Conservation (phyloP, 768 basidiomycete genomes). For the Calocera cornea region DNA sequence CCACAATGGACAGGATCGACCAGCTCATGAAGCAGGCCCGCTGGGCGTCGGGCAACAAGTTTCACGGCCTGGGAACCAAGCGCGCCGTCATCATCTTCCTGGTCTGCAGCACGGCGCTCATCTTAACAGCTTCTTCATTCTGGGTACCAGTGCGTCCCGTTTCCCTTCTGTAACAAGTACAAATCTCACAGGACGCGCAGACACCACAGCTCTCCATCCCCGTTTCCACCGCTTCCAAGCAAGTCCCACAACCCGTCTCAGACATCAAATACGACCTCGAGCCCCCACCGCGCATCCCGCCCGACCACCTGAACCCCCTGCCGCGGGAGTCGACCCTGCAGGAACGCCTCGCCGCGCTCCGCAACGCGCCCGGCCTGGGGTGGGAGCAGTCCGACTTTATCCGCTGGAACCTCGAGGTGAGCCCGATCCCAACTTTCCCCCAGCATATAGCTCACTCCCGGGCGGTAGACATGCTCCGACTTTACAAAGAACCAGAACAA, state of each 20-base stretch:
- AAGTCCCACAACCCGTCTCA: not conserved
- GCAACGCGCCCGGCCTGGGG: constrained; percentile 22
- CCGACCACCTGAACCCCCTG: constrained; percentile 17
- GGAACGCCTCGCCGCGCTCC: constrained; percentile 24
- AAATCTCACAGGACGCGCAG: not conserved
- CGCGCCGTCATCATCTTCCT: not conserved
- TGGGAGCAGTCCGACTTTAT: constrained; percentile 25
- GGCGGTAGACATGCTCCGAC: constrained; percentile 14
- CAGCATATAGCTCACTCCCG: not conserved
- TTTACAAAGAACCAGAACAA: constrained; percentile 23
- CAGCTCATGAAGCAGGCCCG: not conserved
- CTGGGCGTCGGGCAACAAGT: not conserved
- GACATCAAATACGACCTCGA: not conserved
- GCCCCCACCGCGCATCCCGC: constrained; percentile 3
- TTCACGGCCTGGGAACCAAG: not conserved
- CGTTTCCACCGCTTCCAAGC: not conserved
- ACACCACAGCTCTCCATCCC: not conserved
- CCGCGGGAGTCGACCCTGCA: constrained; percentile 23
- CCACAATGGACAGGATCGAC: not conserved
- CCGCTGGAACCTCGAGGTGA: constrained; percentile 24
- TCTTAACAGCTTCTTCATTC: not conserved
- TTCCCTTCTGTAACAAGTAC: not conserved
- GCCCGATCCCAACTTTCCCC: constrained; percentile 13
- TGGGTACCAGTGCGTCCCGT: not conserved
- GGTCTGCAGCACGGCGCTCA: not conserved